Evolutionary conservation across 768 basidiomycete genomes (phyloP), one percentile per base, ranked within the genome.

Genomic region (Russula earlei): DNA sequence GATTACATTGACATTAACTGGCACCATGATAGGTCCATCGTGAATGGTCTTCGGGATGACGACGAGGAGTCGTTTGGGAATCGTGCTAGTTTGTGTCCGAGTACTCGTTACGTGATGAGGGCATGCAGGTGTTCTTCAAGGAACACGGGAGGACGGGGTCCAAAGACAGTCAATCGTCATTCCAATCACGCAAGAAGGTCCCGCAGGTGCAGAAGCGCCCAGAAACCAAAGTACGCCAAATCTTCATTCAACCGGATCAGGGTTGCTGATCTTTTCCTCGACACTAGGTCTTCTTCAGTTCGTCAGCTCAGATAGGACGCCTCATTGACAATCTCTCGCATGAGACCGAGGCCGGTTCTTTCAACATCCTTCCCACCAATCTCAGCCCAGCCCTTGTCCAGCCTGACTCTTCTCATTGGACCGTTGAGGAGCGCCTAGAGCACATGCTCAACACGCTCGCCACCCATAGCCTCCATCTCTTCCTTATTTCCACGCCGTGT

Each of bases 281-380:
- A 25, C 25, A 7, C 67, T 51, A 88, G 85, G 80, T 87, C 57
- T 86, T 83, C 69, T 84, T 83, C 68, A 85, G 84, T 62, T 81
- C 87, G 17, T 75, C 85, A 22, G 79, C 82, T 40, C 84, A 90
- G 59, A 91, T 92, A 67, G 87, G 85, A 41, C 85, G 83, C 62
- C 75, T 92, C 57, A 89, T 92, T 55, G 90, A 92, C 66, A 81
- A 72, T 64, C 79, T 92, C 66, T 90, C 89, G 45, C 83, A 83
- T 66, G 85, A 83, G 33, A 81, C 82, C 73, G 90, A 92, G 61
- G 76, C 87, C 40, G 90, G 87, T 45, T 85, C 88, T 37, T 90
- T 91, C 74, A 91, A 91, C 66, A 81, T 91, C 65, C 65, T 76
- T 36, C 78, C 82, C 12, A 69, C 72, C 73, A 17, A 46, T 19